Conservation (phyloP, 495 filamentous ascomycete genomes). For the Annulohypoxylon moriforme region DNA sequence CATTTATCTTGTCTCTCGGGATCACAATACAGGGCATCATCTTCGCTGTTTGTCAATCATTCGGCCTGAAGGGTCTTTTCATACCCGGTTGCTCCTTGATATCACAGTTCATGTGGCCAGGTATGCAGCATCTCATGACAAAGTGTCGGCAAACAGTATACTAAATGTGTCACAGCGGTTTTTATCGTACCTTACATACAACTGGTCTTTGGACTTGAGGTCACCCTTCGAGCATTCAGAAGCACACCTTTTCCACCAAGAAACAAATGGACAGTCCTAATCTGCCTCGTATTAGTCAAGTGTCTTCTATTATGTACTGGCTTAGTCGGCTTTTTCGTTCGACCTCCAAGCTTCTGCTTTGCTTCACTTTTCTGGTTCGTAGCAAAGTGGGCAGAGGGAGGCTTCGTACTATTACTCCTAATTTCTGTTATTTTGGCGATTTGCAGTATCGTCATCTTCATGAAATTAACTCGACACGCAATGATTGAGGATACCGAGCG, state of each 20-base stretch:
- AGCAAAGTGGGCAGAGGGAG: constrained; percentile 55
- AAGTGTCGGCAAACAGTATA: constrained; percentile 12
- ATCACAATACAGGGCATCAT: constrained; percentile 60
- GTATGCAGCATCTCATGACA: constrained; percentile 46
- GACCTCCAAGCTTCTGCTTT: constrained; percentile 55
- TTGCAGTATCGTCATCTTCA: constrained; percentile 51
- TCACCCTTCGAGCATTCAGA: constrained; percentile 55
- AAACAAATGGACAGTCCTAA: constrained; percentile 56
- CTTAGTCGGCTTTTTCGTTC: constrained; percentile 57
- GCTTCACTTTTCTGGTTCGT: constrained; percentile 64
- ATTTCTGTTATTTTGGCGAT: constrained; percentile 49
- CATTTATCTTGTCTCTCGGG: constrained; percentile 58
- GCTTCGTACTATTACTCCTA: constrained; percentile 52
- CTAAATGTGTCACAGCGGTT: constrained; percentile 50
- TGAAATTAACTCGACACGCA: constrained; percentile 53
- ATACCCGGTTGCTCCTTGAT: constrained; percentile 54
- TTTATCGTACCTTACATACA: constrained; percentile 63
- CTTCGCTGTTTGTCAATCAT: constrained; percentile 59
- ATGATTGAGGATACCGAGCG: constrained; percentile 56
- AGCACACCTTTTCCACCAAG: constrained; percentile 54
- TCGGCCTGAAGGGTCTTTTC: constrained; percentile 55
- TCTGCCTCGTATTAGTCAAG: constrained; percentile 55
- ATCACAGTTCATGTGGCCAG: constrained; percentile 60
- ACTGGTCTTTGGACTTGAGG: constrained; percentile 57
- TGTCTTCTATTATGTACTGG: constrained; percentile 54